Evolutionary conservation across 1,139 yeast species (phyloP).

Genomic region (Hyphopichia wangnamkhiaoensis): DNA sequence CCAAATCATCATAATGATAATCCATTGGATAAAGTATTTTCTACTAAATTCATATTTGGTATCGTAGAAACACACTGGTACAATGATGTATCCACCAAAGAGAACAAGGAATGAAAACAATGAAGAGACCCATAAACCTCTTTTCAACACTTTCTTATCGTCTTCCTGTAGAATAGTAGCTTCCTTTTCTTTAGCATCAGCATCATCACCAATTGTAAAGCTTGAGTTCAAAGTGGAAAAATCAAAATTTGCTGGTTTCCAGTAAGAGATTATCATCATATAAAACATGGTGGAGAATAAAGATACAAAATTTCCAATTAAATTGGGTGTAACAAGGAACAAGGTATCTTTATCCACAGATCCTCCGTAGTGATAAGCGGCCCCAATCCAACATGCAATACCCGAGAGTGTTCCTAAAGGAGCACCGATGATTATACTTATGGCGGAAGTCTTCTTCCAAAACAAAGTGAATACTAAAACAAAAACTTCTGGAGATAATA

Average conservation of each 20-base stretch:
- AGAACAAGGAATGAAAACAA: slow-evolving; percentile 18
- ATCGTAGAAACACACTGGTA: slow-evolving; percentile 27
- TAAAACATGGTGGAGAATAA: slow-evolving; percentile 24
- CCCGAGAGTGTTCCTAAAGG: slow-evolving; percentile 49
- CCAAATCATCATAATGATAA: slow-evolving; percentile 33
- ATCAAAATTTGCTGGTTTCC: slow-evolving; percentile 31
- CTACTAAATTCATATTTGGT: slow-evolving; percentile 30
- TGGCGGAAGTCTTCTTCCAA: slow-evolving; percentile 50
- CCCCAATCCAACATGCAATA: slow-evolving; percentile 49
- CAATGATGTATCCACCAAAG: slow-evolving; percentile 27
- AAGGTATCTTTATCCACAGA: slow-evolving; percentile 22
- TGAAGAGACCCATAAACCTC: slow-evolving; percentile 22
- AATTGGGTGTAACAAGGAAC: slow-evolving; percentile 28
- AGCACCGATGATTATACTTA: slow-evolving; percentile 46
- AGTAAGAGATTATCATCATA: slow-evolving; percentile 22
- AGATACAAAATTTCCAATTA: slow-evolving; percentile 37
- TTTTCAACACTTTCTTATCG: slow-evolving; percentile 21
- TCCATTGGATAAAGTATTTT: slow-evolving; percentile 29
- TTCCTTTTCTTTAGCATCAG: slow-evolving; percentile 27
- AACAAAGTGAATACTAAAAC: slow-evolving; percentile 38
- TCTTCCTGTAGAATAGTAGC: slow-evolving; percentile 20
- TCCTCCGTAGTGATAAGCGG: slow-evolving; percentile 20
- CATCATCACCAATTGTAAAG: slow-evolving; percentile 33
- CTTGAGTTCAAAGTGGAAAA: slow-evolving; percentile 17
- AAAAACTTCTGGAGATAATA: slow-evolving; percentile 42